A percentile compares a stretch with the other conserved stretches of the same genome.
Conservation (phyloP, 257 asterid genomes). For the Datura wrightii region DNA sequence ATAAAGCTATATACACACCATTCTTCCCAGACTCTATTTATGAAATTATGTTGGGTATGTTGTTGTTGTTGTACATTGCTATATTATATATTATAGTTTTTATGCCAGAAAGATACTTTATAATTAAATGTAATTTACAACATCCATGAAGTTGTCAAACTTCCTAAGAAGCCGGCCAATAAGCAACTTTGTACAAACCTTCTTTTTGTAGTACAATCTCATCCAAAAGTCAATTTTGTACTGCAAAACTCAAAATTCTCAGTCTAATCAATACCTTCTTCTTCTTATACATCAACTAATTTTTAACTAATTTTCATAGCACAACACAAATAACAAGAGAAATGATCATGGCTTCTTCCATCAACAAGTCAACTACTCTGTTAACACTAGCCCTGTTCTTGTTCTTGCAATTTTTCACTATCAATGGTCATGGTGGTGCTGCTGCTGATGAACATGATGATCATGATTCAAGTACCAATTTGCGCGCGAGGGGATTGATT, state of each 20-base stretch:
- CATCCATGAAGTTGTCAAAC: neutral
- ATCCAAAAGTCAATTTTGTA: conserved; percentile 48
- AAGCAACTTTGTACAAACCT: conserved; percentile 12
- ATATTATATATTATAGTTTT: neutral
- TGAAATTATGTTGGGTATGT: too few species aligned
- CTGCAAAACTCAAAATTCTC: conserved; percentile 33
- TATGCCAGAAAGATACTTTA: neutral
- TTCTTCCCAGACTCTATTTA: too few species aligned
- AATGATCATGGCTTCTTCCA: conserved; percentile 42
- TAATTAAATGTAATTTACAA: neutral
- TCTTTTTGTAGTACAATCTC: conserved; percentile 42
- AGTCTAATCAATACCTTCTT: neutral
- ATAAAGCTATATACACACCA: too few species aligned
- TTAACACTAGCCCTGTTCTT: conserved; percentile 43
- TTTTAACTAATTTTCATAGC: neutral
- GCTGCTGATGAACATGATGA: conserved; percentile 19
- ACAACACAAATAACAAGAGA: neutral
- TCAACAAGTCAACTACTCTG: conserved; percentile 53
- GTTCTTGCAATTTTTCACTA: conserved; percentile 46
- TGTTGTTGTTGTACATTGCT: neutral
- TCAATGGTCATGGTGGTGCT: conserved; percentile 60
- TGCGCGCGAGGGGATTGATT: conserved; percentile 54
- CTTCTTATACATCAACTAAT: neutral
- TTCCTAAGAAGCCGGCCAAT: conserved; percentile 1
- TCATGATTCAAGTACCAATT: neutral